phyloP scores from a whole-genome alignment of 768 basidiomycete genomes.

The Suillus fuscotomentosus region DNA sequence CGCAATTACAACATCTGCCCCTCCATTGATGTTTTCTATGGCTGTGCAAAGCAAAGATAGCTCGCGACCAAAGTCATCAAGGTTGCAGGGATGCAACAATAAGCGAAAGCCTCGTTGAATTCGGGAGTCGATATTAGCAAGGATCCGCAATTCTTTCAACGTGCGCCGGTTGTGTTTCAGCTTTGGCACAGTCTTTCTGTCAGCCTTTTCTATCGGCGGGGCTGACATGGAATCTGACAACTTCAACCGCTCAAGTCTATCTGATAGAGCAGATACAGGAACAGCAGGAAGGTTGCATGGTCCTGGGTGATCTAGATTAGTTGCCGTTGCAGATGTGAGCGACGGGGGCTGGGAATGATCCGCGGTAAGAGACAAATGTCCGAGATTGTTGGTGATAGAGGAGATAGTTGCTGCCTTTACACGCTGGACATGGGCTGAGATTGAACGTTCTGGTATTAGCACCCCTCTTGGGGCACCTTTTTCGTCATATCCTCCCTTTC shows the following conservation, averaged over 20 bases:
- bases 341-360: background rate
- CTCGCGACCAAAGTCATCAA: background rate
- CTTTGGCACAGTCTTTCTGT: background rate
- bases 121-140: background rate
- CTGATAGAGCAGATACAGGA: too few species aligned
- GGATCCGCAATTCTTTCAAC: background rate
- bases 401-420: background rate
- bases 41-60: background rate
- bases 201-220: background rate
- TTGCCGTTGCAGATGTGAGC: background rate
- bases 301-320: too few species aligned
- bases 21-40: background rate
- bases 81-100: background rate
- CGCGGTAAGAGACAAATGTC: background rate
- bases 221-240: too few species aligned
- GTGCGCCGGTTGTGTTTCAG: background rate
- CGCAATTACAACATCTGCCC: background rate
- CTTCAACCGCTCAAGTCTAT: too few species aligned
- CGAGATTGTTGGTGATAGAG: background rate
- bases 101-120: background rate
- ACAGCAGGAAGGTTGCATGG: too few species aligned
- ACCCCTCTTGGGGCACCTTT: background rate
- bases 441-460: background rate
- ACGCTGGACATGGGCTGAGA: background rate
- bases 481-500: background rate